Conservation (phyloP, 2,329 filamentous ascomycete species). For the Cladophialophora exuberans region DNA sequence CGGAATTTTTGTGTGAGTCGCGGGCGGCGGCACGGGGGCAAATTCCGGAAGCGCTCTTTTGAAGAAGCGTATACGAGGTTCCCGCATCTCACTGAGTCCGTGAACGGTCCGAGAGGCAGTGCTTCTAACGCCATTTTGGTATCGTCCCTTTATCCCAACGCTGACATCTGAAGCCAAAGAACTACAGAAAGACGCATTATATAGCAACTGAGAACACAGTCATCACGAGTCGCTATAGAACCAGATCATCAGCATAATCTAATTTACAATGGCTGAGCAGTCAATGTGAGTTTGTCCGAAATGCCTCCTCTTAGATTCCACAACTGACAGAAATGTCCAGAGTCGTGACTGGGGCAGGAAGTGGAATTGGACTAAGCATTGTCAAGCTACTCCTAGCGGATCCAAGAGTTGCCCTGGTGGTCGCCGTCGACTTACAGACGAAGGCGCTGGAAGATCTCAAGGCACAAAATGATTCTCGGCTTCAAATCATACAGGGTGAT, state of each 20-base stretch:
- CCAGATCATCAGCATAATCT: not conserved
- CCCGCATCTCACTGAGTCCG: not conserved
- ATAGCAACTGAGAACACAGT: too few relatives aligned
- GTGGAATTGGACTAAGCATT: slow-evolving; percentile 6
- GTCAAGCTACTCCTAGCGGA: slow-evolving; percentile 1
- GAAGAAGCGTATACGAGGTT: not conserved
- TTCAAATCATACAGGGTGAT: slow-evolving; percentile 10
- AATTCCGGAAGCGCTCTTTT: not conserved
- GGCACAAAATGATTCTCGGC: not conserved
- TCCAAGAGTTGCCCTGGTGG: not conserved
- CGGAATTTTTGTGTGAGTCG: not conserved
- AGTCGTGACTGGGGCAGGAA: slow-evolving; percentile 10
- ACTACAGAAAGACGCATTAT: too few relatives aligned
- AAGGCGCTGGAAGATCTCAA: not conserved
- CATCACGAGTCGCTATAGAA: not conserved
- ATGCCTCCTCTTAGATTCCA: not conserved
- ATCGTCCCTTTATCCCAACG: not conserved
- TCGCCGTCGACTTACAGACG: slow-evolving; percentile 1
- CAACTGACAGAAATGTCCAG: not conserved
- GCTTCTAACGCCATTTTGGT: not conserved
- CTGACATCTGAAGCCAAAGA: not conserved
- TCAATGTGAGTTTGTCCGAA: not conserved
- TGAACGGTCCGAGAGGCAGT: not conserved
- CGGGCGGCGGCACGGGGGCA: not conserved
- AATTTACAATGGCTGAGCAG: not conserved